Conservation (phyloP, 495 filamentous ascomycete species). For the Hypoxylon fuscum region DNA sequence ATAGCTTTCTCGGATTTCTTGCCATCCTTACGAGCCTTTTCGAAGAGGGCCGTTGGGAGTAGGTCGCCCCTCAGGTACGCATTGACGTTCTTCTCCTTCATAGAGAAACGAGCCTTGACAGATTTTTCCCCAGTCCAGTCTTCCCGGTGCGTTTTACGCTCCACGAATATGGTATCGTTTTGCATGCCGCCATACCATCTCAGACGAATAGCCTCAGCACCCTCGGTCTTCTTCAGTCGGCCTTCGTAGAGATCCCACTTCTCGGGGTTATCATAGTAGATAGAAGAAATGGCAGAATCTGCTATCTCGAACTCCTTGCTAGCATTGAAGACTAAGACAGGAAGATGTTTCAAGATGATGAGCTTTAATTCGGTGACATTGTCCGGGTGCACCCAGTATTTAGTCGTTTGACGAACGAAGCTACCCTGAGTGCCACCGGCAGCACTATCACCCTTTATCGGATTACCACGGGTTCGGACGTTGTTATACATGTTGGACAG, state of each 20-base stretch:
- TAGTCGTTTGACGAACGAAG: conserved; percentile 96
- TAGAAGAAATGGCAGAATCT: conserved; percentile 95
- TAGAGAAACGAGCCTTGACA: conserved; percentile 92
- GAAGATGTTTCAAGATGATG: conserved; percentile 96
- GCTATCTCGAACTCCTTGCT: conserved; percentile 93
- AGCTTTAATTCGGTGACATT: conserved; percentile 98
- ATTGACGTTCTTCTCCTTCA: conserved; percentile 98
- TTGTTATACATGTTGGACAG: conserved; percentile 95
- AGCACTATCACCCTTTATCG: conserved; percentile 87
- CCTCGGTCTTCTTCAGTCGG: conserved; percentile 95
- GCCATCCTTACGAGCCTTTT: conserved; percentile 91
- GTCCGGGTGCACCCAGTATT: conserved; percentile 99
- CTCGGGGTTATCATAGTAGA: conserved; percentile 95
- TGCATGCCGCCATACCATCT: conserved; percentile 99
- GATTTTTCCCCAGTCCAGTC: conserved; percentile 99
- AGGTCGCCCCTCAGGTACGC: conserved; percentile 82
- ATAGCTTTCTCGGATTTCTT: conserved; percentile 93
- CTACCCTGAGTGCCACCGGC: conserved; percentile 94
- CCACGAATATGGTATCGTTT: conserved; percentile 92
- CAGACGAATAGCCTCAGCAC: conserved; percentile 94
- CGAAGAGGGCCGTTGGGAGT: conserved; percentile 83
- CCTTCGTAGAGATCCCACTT: conserved; percentile 94
- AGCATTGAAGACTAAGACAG: conserved; percentile 95
- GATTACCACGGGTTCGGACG: conserved; percentile 90
- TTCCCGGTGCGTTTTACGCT: conserved; percentile 97